Evolutionary conservation across 495 filamentous ascomycete species (phyloP).

Genomic region (Margaritispora aquatica): DNA sequence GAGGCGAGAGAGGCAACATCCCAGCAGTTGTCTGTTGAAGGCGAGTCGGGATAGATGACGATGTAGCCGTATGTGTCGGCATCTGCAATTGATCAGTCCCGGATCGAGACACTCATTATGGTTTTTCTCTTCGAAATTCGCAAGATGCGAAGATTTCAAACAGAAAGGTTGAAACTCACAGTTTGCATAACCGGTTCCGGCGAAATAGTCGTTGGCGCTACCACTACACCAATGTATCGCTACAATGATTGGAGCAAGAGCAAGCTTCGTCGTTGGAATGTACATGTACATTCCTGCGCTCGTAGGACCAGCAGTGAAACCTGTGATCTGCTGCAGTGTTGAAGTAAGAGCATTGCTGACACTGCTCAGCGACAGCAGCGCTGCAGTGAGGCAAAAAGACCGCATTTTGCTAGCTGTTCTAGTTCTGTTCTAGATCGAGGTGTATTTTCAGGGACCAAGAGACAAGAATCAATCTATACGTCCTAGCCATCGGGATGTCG

Average conservation of each 20-base stretch:
- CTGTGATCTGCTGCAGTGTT: constrained; percentile 23
- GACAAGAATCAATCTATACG: too few relatives aligned
- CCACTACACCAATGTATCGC: constrained; percentile 49
- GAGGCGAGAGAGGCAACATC: constrained; percentile 37
- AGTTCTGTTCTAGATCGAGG: too few relatives aligned
- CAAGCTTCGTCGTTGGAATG: constrained; percentile 42
- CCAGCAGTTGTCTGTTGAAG: constrained; percentile 40
- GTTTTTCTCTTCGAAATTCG: too few relatives aligned
- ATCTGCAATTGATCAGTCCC: too few relatives aligned
- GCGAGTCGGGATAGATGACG: constrained; percentile 38
- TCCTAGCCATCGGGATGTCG: too few relatives aligned
- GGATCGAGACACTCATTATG: too few relatives aligned
- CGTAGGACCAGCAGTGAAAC: constrained; percentile 38
- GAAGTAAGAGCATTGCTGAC: constrained; percentile 20
- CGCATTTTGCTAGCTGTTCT: not conserved
- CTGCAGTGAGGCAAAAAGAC: not conserved
- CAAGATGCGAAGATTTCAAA: not conserved
- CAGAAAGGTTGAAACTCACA: not conserved
- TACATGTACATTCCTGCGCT: constrained; percentile 47
- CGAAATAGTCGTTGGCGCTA: constrained; percentile 42
- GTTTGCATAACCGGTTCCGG: constrained; percentile 35
- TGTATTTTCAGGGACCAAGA: too few relatives aligned
- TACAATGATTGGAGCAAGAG: constrained; percentile 46
- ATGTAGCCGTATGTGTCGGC: constrained; percentile 43
- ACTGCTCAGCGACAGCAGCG: not conserved